These are phyloP conservation scores for Metschnikowia dekortorum DNA, from an alignment of 805 yeast species.

Conservation along the genomic window DNA sequence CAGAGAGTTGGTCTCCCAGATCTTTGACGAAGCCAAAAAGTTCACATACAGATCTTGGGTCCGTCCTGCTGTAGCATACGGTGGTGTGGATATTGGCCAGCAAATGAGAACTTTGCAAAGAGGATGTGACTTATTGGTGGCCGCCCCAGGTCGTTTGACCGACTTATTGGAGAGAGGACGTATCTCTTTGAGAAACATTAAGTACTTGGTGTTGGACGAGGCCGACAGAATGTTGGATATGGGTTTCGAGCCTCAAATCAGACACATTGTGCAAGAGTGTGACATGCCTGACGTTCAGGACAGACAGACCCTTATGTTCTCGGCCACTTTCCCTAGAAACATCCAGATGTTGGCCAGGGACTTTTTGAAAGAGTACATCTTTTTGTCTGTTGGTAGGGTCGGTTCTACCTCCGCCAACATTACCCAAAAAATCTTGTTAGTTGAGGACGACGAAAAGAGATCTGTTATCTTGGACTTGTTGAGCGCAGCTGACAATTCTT, in stretches of 20 bases:
- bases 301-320: conserved; percentile 97
- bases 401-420: conserved; percentile 99
- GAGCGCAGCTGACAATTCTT: conserved; percentile 71
- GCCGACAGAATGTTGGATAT: conserved; percentile 99
- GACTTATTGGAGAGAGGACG: conserved; percentile 94
- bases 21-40: conserved; percentile 91
- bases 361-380: conserved; percentile 91
- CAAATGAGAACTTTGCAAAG: conserved; percentile 86
- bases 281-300: conserved; percentile 91
- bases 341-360: conserved; percentile 96
- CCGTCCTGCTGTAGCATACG: conserved; percentile 91
- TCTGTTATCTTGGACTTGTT: conserved; percentile 82
- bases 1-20: conserved; percentile 97
- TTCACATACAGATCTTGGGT: conserved; percentile 99
- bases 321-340: conserved; percentile 98
- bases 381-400: conserved; percentile 96
- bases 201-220: conserved; percentile 93
- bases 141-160: conserved; percentile 98
- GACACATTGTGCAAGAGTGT: conserved; percentile 95
- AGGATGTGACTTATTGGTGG: conserved; percentile 95
- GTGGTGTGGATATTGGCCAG: conserved; percentile 91
- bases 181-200: conserved; percentile 83
- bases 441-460: conserved; percentile 90
- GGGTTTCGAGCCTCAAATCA: conserved; percentile 99
- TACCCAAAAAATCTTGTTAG: conserved; percentile 88